Evolutionary conservation across 768 basidiomycete genomes (phyloP).

Genomic region (Pleurotus cornucopiae): DNA sequence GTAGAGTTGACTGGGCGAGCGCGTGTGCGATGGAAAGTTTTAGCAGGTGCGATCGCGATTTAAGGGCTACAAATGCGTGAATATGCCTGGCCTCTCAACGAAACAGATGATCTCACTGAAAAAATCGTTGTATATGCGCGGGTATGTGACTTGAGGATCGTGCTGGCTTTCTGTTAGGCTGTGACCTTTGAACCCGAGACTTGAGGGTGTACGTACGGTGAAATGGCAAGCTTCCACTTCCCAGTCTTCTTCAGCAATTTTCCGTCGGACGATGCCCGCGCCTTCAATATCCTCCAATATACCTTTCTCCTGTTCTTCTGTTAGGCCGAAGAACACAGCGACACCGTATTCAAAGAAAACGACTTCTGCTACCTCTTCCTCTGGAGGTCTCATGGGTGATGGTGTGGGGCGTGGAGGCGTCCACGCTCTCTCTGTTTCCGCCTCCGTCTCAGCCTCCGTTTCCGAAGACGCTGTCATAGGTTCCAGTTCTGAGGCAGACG

Average conservation of each 20-base stretch:
- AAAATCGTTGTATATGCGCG: slow-evolving; percentile 94
- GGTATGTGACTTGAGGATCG: slow-evolving; percentile 78
- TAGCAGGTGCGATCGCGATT: slow-evolving; percentile 84
- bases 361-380: slow-evolving; percentile 64
- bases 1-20: slow-evolving; percentile 88
- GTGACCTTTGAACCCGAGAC: background rate
- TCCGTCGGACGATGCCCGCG: slow-evolving; percentile 65
- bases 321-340: slow-evolving; percentile 86
- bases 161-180: slow-evolving; percentile 43
- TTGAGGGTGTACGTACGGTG: slow-evolving; percentile 45
- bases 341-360: slow-evolving; percentile 89
- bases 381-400: slow-evolving; percentile 16
- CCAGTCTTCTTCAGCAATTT: slow-evolving; percentile 69
- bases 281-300: slow-evolving; percentile 80
- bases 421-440: slow-evolving; percentile 12
- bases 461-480: slow-evolving; percentile 9
- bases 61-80: slow-evolving; percentile 58
- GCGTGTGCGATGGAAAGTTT: slow-evolving; percentile 94
- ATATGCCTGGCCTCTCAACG: background rate
- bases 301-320: slow-evolving; percentile 72
- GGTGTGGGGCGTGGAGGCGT: slow-evolving; percentile 1
- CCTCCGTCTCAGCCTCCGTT: slow-evolving; percentile 14
- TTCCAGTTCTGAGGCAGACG: slow-evolving; percentile 13
- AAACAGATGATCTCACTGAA: slow-evolving; percentile 60
- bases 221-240: slow-evolving; percentile 94